phyloP scores from a whole-genome alignment of 1,284 basidiomycete genomes.

The Mycosarcoma mackinlayi region DNA sequence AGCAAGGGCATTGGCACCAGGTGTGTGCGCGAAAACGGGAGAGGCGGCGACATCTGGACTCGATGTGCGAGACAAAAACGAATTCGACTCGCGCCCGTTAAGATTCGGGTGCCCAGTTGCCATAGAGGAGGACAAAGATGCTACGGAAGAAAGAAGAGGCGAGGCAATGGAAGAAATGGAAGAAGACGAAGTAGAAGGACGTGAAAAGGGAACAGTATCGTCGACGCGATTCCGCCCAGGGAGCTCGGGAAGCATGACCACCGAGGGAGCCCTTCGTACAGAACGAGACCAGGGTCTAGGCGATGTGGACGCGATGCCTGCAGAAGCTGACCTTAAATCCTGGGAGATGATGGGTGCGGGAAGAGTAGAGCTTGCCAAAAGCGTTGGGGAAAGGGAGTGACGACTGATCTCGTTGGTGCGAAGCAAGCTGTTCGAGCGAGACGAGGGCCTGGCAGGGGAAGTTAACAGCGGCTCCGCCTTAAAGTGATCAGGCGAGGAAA shows the following conservation, averaged over 20 bases:
- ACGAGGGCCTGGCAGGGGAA: not conserved
- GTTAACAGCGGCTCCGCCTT: no score
- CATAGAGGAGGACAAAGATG: conserved; percentile 14
- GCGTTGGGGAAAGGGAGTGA: conserved; percentile 10
- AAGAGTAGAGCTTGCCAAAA: conserved; percentile 12
- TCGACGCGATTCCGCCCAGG: conserved; percentile 30
- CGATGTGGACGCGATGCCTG: not conserved
- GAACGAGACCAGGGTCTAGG: conserved; percentile 9
- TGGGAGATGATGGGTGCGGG: conserved; percentile 7
- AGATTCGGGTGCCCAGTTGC: conserved; percentile 1
- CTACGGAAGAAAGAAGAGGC: conserved; percentile 22
- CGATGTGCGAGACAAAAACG: no score
- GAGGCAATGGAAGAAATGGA: conserved; percentile 6
- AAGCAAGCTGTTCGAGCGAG: conserved; percentile 8
- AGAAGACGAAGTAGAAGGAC: conserved; percentile 23
- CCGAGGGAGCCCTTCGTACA: conserved; percentile 22
- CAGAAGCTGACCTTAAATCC: not conserved
- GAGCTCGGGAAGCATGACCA: conserved; percentile 27
- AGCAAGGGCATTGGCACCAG: no score
- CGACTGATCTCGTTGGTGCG: not conserved
- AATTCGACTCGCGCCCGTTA: not conserved
- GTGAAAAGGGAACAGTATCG: conserved; percentile 6
- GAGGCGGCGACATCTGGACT: conserved; percentile 22
- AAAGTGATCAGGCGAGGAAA: conserved; percentile 16
- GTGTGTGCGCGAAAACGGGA: conserved; percentile 20